Evolutionary conservation across 805 yeast genomes (phyloP), one percentile per base, ranked within the genome.

Genomic region (Hanseniaspora jakobsenii): DNA sequence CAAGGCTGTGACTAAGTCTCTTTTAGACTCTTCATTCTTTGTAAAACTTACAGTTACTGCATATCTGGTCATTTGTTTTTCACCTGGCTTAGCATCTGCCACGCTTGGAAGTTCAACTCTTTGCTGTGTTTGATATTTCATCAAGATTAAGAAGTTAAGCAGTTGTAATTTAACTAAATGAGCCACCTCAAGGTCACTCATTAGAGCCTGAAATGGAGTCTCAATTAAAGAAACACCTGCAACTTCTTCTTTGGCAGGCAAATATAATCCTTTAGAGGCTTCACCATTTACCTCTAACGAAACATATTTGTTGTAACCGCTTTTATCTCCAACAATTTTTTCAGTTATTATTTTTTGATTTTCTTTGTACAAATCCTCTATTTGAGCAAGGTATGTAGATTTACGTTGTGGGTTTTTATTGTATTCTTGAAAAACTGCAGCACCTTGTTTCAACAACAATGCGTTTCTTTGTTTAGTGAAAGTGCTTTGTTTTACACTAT

Each of bases 181-280:
- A 14, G 39, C 21, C 8, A 41, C 4, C 28, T 41, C 45, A 1
- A 41, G 13, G 21, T 34, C 38, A 16, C 34, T 38, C 45, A 41
- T 41, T 3, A 30, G 19, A 12, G 36, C n/a, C 17, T 41, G 45
- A 31, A 41, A 41, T 17, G 45, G 45, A 4, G 31, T 41, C 10
- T 41, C 45, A n/a, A 41, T 8, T 18, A 41, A 8, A n/a, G 35
- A 41, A 13, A 28, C 17, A 17, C 45, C 45, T n/a, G 23, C 24
- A 14, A 21, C 34, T 12, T 26, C 28, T 10, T 26, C 28, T 10
- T 4, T 22, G 16, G 23, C 23, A 6, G 19, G 19, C 18, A 34
- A 28, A 17, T 34, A 34, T 28, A 27, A 38, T 27, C 45, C 45
- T 12, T 27, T 27, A 6, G 21, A 16, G 6, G 27, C 32, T 19